Base-by-base conservation (phyloP, 129 eudicot species). In the Tagetes erecta region DNA sequence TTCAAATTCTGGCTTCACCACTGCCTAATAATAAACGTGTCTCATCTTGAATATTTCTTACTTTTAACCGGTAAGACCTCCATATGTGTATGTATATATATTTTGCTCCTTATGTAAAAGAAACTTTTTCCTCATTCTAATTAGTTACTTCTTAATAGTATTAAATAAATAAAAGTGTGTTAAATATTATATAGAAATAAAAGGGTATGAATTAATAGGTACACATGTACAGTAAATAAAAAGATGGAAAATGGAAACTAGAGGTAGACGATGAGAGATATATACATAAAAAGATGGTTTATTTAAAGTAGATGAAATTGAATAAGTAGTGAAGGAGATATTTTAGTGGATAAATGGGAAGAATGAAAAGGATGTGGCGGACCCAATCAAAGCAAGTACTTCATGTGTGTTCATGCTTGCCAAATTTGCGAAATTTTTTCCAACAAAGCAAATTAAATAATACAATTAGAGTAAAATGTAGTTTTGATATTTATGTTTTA, bases 281-380 rank as follows among this genome's bases (percentile, higher is more conserved):
- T 38, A 38, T 55, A 3, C 6, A 11, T 50, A 70, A 70, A 70
- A 70, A 70, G 75, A 2, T 51, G 62, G 64, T 70, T 70, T 70
- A 51, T 52, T 31, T 46, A 53, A 55, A 20, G 20, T 0, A 35
- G 39, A 9, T n/a, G 11, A 51, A 14, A 52, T 31, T 39, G 13
- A 71, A 40, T 71, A 70, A 45, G 50, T 47, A 47, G 27, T 20
- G 27, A 20, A 20, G 27, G 27, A 20, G 64, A 71, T 71, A 55
- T 55, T 56, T 38, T 71, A 71, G 76, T 55, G 67, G 76, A 40
- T 9, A 40, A 31, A 46, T 33, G 72, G 30, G 11, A 68, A 68
- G 58, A 56, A 58, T 58, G 76, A 72, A 72, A 58, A 72, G 68
- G 67, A 72, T 58, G 57, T 57, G 76, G 34, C 38, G 31, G 31